Conservation (phyloP, 106 monocot species). For the Iris macrosiphon region DNA sequence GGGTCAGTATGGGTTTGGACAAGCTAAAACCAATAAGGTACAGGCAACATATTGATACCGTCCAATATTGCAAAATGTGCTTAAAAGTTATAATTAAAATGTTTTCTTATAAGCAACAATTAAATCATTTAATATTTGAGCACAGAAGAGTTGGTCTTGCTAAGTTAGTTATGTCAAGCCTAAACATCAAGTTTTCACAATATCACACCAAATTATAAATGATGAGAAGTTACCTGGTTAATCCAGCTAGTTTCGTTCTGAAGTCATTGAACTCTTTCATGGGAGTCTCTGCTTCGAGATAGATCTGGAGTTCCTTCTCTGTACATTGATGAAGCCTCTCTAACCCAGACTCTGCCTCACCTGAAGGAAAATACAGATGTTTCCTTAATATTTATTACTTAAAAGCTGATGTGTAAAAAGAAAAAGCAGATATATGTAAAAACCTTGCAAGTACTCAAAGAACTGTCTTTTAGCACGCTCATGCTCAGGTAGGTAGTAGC, state of each 20-base stretch:
- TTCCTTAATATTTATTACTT: no score
- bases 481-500: slow-evolving; percentile 79
- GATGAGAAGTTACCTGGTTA: slow-evolving; percentile 59
- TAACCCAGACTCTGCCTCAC: slow-evolving; percentile 94
- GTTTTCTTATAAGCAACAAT: no score
- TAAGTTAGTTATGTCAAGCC: neutral
- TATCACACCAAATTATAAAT: neutral
- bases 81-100: no score
- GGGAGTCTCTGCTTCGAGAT: slow-evolving; percentile 61
- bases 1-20: no score
- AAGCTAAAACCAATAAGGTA: no score
- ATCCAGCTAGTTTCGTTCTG: slow-evolving; percentile 84
- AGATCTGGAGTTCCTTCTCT: slow-evolving; percentile 86
- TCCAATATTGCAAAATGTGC: no score
- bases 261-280: slow-evolving; percentile 90
- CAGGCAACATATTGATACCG: no score
- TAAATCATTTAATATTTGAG: no score
- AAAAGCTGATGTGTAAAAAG: neutral
- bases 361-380: slow-evolving; percentile 23
- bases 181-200: neutral
- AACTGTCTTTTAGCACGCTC: slow-evolving; percentile 84
- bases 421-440: neutral
- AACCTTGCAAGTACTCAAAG: slow-evolving; percentile 92
- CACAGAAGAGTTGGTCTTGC: neutral
- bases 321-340: slow-evolving; percentile 97